Evolutionary conservation across 2,329 filamentous ascomycete genomes (phyloP), one percentile per base, ranked within the genome.

Genomic region (Calonectria henricotiae): DNA sequence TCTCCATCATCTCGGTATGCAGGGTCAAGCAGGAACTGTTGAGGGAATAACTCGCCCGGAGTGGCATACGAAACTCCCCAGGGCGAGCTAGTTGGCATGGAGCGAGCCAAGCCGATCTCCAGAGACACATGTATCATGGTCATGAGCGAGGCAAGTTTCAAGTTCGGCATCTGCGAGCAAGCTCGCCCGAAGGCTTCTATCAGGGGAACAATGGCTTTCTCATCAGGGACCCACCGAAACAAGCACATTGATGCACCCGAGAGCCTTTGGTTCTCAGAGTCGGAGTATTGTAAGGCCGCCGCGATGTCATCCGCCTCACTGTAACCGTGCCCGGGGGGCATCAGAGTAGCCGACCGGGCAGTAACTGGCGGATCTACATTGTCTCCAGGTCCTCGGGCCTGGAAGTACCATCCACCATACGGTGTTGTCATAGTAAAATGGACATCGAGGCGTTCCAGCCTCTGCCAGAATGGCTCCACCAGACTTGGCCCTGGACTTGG

Each of bases 371-470:
- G 62, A 20, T 73, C 60, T 35, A 71, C 32, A 35, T 69, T 44
- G 25, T 73, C 71, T 4, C 62, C 66, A 13, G 71, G 69, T 13
- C 41, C 51, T n/a, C 69, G 69, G 44, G 71, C 70, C 27, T 25
- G 64, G 46, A 74, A 72, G 65, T 74, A 74, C 68, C 70, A 74
- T 17, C 72, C 65, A 60, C 72, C 68, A 5, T 65, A 71, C 39
- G 72, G 72, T n/a, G 65, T 70, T 13, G 65, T 71, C 72, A 74
- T 72, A 25, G 65, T 55, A 61, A 74, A 73, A 27, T 71, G 68
- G 37, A 74, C 23, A 44, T 72, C 65, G 27, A 72, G 70, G 25
- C 60, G 63, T 64, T 73, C 68, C 61, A 74, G 25, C 35, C 62
- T 69, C 47, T 74, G 70, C 70, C 70, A 74, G 55, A 72, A 67